Evolutionary conservation across 768 basidiomycete genomes (phyloP), one percentile per base, ranked within the genome.

Genomic region (Tulasnella sp.): DNA sequence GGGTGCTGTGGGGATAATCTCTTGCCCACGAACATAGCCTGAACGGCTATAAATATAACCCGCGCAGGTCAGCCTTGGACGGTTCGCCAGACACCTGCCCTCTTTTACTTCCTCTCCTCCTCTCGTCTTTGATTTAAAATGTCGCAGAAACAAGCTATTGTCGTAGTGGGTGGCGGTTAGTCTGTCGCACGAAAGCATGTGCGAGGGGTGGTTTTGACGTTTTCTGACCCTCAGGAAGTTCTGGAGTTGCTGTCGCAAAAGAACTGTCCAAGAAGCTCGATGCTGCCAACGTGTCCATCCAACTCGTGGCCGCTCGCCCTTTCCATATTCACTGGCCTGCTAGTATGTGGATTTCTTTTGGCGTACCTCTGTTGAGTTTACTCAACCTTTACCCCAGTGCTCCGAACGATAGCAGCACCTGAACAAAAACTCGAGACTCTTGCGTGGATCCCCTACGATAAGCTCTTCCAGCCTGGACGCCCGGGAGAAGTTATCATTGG

Each of bases 391-490:
- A n/a, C 19, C 34, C 15, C 21, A 54, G 52, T 57, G 42, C 23
- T 57, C 11, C 49, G 60, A 1, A 52, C 49, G 35, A 29, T 58
- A 15, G 48, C 50, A 43, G 57, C 61, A n/a, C 15, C 52, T 14
- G 59, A 55, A 23, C 52, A 54, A 0, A 11, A 39, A 1, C 17
- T 62, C 5, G 59, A 55, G 15, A 17, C 34, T 1, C 37, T n/a
- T 2, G 54, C 59, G n/a, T 29, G 59, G 1, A 57, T 55, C 17
- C 61, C 61, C 8, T 49, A 45, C 3, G 61, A 62, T 37, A 60
- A 41, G 29, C 27, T 49, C 17, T 58, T 59, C 34, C 40, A 32
- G 0, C 23, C 52, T 5, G 61, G 61, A 31, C 56, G 41, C n/a
- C 25, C 48, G 6, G 58, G 45, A 21, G 35, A 40, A 25, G 29